phyloP scores from a whole-genome alignment of 345 rosid species.

The Brassica carinata region DNA sequence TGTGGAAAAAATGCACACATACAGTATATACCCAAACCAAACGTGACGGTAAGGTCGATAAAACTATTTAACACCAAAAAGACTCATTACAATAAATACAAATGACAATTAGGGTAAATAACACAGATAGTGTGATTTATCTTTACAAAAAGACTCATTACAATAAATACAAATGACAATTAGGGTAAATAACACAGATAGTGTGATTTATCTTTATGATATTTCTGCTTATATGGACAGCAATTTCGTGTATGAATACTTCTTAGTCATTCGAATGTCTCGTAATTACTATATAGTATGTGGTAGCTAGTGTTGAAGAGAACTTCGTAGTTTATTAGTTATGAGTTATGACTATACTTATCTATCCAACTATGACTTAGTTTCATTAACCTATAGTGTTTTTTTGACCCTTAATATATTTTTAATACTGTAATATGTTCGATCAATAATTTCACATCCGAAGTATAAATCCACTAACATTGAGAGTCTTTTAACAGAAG shows the following conservation, averaged over 20 bases:
- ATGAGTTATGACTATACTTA: background rate
- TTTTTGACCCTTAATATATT: too few relatives aligned
- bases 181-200: background rate
- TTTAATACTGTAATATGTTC: background rate
- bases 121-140: too few relatives aligned
- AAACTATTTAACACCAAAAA: background rate
- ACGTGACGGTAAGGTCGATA: background rate
- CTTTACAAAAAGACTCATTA: background rate
- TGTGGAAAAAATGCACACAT: background rate
- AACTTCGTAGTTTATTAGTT: background rate
- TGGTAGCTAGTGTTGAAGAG: background rate
- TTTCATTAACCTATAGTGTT: background rate
- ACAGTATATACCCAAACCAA: background rate
- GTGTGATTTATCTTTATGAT: background rate
- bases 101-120: background rate
- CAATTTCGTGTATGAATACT: background rate
- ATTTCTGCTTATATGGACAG: background rate
- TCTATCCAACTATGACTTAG: background rate
- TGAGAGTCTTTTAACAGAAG: background rate
- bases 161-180: background rate
- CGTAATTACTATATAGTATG: background rate
- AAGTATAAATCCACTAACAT: background rate
- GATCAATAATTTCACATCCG: background rate
- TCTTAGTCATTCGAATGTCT: background rate
- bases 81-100: background rate